Percentiles rank a stretch among this genome's conserved stretches.
phyloP scores from a whole-genome alignment of 176 grass and related monocot species.

The Musa acuminata region DNA sequence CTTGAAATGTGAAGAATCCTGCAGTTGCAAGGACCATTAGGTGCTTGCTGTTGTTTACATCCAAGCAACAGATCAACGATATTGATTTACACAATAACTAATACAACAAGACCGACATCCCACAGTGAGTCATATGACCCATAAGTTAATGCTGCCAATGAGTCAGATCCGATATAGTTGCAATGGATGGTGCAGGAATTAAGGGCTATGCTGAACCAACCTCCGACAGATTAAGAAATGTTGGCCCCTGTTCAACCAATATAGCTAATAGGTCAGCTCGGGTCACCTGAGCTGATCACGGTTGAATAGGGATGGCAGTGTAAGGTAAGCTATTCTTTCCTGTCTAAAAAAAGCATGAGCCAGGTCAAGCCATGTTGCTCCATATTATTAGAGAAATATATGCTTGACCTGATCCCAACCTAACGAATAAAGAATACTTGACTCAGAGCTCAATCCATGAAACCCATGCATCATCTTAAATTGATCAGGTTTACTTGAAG shows the following conservation, averaged over 20 bases:
- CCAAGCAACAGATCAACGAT: not conserved
- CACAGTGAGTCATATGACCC: not conserved
- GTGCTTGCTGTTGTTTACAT: no score
- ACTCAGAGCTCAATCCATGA: not conserved
- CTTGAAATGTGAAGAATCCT: constrained; percentile 56
- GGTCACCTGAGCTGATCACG: no score
- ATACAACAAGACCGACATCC: not conserved
- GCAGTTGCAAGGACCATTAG: constrained; percentile 3
- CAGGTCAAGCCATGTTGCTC: not conserved
- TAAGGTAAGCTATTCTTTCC: no score
- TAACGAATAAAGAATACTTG: not conserved
- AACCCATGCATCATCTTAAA: no score
- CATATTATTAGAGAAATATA: not conserved
- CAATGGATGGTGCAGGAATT: not conserved
- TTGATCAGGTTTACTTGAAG: no score
- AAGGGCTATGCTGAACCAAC: not conserved
- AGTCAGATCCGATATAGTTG: no score
- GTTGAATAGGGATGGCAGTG: no score
- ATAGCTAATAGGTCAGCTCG: not conserved
- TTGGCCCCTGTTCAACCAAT: no score
- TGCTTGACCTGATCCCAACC: not conserved
- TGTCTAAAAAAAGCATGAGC: not conserved
- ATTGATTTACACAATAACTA: not conserved
- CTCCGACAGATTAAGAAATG: not conserved
- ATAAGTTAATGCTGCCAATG: not conserved